These are phyloP conservation scores for Suillus lakei DNA, from an alignment of 768 basidiomycete species.

Conservation along the genomic window DNA sequence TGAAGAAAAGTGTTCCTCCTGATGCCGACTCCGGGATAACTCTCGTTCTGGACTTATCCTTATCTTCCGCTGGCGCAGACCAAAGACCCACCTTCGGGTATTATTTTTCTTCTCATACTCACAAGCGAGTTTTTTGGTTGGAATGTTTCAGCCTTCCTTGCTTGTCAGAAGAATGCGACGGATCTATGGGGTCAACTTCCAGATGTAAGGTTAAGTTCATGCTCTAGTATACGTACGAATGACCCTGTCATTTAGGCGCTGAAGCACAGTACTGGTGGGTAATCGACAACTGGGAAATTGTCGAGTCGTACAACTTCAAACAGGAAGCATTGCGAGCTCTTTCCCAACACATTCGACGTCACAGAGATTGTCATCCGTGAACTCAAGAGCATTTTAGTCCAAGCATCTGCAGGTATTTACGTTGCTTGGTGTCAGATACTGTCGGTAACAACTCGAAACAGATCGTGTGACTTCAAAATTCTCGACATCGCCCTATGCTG, in stretches of 20 bases:
- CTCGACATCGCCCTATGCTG: constrained; percentile 35
- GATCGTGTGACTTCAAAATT: constrained; percentile 36
- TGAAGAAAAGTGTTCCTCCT: constrained; percentile 1
- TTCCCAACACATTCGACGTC: constrained; percentile 28
- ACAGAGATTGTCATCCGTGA: constrained; percentile 21
- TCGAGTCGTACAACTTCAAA: background rate
- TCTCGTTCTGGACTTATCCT: constrained; percentile 23
- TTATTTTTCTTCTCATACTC: constrained; percentile 33
- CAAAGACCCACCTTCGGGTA: constrained; percentile 12
- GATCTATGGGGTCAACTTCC: constrained; percentile 12
- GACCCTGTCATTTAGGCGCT: constrained; percentile 22
- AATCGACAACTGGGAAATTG: too few relatives aligned
- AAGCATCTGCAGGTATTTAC: constrained; percentile 33
- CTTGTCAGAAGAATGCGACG: constrained; percentile 24
- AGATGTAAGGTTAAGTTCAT: constrained; percentile 28
- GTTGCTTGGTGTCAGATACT: background rate
- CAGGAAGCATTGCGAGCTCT: constrained; percentile 38
- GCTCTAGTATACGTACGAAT: constrained; percentile 5
- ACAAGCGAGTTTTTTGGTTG: constrained; percentile 35
- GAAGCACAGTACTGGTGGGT: constrained; percentile 36
- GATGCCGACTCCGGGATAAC: constrained; percentile 15
- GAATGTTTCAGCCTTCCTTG: constrained; percentile 27
- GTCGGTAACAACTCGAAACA: constrained; percentile 10
- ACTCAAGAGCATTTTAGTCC: constrained; percentile 28
- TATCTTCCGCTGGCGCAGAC: background rate